phyloP scores from a whole-genome alignment of 345 rosid genomes.

The Microcos paniculata region DNA sequence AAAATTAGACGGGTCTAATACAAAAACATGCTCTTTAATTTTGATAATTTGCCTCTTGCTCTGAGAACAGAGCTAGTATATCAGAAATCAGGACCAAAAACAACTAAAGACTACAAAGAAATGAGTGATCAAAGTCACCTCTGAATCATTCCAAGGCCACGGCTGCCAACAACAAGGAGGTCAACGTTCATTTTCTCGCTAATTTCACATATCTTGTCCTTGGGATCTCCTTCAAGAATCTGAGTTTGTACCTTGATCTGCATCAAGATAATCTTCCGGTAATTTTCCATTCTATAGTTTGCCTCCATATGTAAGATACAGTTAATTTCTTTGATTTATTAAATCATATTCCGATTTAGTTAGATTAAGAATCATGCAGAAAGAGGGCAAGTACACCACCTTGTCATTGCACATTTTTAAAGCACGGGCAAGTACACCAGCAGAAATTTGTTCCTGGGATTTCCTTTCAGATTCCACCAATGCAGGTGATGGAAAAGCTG shows the following conservation, averaged over 20 bases:
- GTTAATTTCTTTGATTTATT: no score
- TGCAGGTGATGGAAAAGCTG: slow-evolving; percentile 30
- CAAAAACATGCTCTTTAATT: no score
- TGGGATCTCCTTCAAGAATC: slow-evolving; percentile 64
- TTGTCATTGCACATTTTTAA: slow-evolving; percentile 51
- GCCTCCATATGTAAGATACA: neutral
- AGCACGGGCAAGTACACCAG: slow-evolving; percentile 56
- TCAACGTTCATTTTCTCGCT: slow-evolving; percentile 57
- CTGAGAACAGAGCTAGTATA: no score
- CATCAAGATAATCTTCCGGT: neutral
- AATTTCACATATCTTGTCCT: slow-evolving; percentile 78
- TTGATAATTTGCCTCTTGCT: no score
- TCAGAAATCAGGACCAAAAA: no score
- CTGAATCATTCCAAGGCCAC: slow-evolving; percentile 72
- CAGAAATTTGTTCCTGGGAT: slow-evolving; percentile 53
- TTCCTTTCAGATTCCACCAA: slow-evolving; percentile 48
- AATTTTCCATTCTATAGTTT: neutral
- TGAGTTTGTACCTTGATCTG: slow-evolving; percentile 65
- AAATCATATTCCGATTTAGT: no score
- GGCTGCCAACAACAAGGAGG: slow-evolving; percentile 72
- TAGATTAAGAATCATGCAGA: neutral
- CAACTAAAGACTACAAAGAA: no score
- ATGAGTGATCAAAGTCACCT: slow-evolving; percentile 36
- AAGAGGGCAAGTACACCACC: slow-evolving; percentile 33
- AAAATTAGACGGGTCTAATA: no score